Base-by-base conservation (phyloP, 148 eudicot genomes). In the Chenopodium suecicum region DNA sequence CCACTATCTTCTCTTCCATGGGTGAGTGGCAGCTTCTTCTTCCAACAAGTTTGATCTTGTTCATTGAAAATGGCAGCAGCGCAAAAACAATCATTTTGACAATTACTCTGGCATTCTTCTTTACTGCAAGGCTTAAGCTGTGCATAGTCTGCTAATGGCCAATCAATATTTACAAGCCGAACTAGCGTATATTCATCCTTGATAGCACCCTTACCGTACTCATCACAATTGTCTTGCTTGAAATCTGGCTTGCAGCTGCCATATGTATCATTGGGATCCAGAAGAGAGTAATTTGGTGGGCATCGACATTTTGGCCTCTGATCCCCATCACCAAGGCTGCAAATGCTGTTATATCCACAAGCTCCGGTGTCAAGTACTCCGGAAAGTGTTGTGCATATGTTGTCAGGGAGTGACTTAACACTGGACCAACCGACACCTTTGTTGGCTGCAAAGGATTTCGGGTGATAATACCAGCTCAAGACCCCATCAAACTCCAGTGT, bases 331-430 rank as follows among this genome's bases (percentile, higher is more conserved):
- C 70, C 86, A 10, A 89, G 68, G 23, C 64, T 76, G 83, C 95
- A 92, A 25, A 89, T 80, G 79, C 83, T 89, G 81, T 92, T 92
- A 60, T 68, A 90, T 71, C 96, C 96, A 70, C 96, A 92, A 64
- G 86, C 85, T 31, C 93, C 92, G 1, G 87, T 83, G 17, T 80
- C 91, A 6, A 48, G 0, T 6, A 0, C 56, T 41, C 77, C 82
- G 5, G 1, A n/a, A 25, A 70, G 2, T 37, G 76, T 65, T 34
- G 9, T 8, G 22, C 94, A 91, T 54, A 92, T 89, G 64, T 92
- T 86, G 25, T 85, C 87, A 11, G 91, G 94, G 12, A 74, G 11
- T 1, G 77, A 70, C 81, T 79, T 68, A 11, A 81, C 10, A 9
- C 11, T 7, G 12, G 81, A 74, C 96, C 94, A 89, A 12, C 69